phyloP scores from a whole-genome alignment of 768 basidiomycete species.

The Amanita rimosa region DNA sequence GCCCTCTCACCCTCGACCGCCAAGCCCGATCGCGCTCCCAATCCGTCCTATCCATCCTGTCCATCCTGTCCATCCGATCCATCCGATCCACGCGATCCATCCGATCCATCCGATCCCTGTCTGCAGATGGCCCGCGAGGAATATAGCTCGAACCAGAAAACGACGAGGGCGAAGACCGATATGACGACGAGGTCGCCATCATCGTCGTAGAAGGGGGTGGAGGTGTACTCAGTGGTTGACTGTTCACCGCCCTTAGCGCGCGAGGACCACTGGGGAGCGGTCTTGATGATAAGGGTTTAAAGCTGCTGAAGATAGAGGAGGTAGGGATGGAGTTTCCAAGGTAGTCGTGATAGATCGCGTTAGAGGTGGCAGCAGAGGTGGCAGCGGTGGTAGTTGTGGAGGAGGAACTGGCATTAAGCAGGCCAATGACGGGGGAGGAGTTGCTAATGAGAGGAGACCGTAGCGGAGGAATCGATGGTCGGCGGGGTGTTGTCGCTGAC shows the following conservation, averaged over 20 bases:
- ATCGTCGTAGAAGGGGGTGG: not conserved
- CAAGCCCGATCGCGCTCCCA: slow-evolving; percentile 31
- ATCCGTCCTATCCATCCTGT: slow-evolving; percentile 23
- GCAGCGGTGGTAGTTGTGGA: not conserved
- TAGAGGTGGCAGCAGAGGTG: too few species aligned
- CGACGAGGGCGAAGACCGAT: too few species aligned
- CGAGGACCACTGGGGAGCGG: slow-evolving; percentile 15
- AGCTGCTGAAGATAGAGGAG: too few species aligned
- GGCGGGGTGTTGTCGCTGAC: not conserved
- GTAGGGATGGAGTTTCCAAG: too few species aligned
- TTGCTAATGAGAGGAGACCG: not conserved
- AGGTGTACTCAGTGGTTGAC: slow-evolving; percentile 1
- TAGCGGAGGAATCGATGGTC: not conserved
- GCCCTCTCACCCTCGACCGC: slow-evolving; percentile 20
- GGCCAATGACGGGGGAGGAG: not conserved
- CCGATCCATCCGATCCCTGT: slow-evolving; percentile 26
- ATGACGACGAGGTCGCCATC: too few species aligned
- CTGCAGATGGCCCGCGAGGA: slow-evolving; percentile 41
- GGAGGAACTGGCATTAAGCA: not conserved
- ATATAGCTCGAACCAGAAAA: slow-evolving; percentile 20
- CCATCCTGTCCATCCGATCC: slow-evolving; percentile 14
- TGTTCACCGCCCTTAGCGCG: slow-evolving; percentile 8
- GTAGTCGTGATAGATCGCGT: too few species aligned
- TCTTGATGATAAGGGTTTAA: slow-evolving; percentile 7
- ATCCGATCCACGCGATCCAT: slow-evolving; percentile 12